Conservation (phyloP, 306 rosid species). For the Pterocarpus santalinus region DNA sequence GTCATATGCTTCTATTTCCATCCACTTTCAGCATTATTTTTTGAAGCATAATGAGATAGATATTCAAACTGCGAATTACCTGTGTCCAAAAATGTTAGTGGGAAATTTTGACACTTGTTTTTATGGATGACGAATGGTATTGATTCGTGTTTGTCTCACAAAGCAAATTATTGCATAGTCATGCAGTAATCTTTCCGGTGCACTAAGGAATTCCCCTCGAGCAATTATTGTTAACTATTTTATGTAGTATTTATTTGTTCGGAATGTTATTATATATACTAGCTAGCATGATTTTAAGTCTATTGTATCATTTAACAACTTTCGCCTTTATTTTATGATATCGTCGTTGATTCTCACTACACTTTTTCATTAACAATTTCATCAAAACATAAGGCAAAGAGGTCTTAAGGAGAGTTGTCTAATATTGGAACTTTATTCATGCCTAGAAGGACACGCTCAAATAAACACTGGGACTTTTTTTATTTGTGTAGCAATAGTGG, state of each 20-base stretch:
- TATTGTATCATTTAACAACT: background rate
- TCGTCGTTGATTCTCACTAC: background rate
- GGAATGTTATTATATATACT: background rate
- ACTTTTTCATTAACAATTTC: background rate
- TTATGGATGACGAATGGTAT: background rate
- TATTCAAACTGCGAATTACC: background rate
- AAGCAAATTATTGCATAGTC: too few species aligned
- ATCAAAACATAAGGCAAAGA: background rate
- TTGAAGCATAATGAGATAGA: background rate
- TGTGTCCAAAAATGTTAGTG: background rate
- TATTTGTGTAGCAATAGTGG: background rate
- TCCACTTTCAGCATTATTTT: background rate
- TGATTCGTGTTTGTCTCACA: background rate
- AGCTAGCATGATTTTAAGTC: background rate
- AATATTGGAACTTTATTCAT: background rate
- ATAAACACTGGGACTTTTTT: background rate
- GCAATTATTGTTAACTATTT: background rate
- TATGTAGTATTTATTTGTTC: background rate
- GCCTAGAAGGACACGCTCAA: background rate
- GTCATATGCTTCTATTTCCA: background rate
- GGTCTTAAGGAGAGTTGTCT: background rate
- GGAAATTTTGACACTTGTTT: background rate
- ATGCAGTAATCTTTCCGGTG: background rate
- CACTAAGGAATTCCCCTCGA: background rate
- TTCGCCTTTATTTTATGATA: slow-evolving; percentile 1